phyloP scores from a whole-genome alignment of 2,329 filamentous ascomycete species.

The Botrytis aclada region DNA sequence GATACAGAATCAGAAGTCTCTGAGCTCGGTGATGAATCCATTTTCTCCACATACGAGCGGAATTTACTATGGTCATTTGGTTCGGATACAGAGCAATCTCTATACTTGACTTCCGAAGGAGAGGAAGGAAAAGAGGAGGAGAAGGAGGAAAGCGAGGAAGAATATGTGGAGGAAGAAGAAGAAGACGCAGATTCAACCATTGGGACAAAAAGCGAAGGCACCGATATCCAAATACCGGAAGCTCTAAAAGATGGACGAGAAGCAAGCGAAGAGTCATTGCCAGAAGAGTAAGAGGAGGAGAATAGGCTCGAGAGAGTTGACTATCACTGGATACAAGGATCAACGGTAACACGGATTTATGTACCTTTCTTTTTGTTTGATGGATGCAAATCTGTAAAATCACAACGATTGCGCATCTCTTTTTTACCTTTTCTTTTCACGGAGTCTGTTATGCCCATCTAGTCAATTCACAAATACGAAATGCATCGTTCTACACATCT shows the following conservation, averaged over 20 bases:
- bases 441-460: not conserved
- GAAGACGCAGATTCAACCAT: not conserved
- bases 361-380: not conserved
- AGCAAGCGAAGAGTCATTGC: not conserved
- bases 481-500: no score
- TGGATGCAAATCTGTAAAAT: not conserved
- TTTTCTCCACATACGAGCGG: not conserved
- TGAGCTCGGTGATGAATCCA: not conserved
- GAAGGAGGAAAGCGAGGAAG: not conserved
- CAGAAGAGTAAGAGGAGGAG: not conserved
- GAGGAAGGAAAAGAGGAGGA: fast-evolving
- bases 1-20: not conserved
- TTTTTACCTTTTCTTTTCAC: not conserved
- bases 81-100: not conserved
- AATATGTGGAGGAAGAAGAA: no score
- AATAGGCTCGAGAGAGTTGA: not conserved
- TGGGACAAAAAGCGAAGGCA: not conserved
- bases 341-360: not conserved
- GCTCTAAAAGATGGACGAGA: no score
- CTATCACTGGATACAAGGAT: not conserved
- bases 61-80: no score
- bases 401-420: not conserved
- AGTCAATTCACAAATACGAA: not conserved
- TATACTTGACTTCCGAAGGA: not conserved
- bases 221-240: not conserved